A percentile compares a stretch with the other conserved stretches of the same genome.
Conservation (phyloP, 441 rosid genomes). For the California macrophylla region DNA sequence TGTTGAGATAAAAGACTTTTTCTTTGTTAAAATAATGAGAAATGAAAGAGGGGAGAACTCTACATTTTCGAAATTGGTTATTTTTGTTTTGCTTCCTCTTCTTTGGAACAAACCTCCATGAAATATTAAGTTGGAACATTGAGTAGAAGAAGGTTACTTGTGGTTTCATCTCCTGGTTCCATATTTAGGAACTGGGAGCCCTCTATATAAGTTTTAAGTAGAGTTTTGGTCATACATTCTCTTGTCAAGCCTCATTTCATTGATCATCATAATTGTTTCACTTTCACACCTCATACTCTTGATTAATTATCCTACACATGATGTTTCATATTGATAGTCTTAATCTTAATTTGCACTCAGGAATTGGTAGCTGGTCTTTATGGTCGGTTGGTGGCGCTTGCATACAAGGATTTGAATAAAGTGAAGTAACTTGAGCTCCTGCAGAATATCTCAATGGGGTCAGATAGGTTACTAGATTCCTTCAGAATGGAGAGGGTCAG, state of each 20-base stretch:
- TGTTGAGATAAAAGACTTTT: not conserved
- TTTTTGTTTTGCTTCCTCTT: not conserved
- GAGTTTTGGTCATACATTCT: not conserved
- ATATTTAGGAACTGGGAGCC: not conserved
- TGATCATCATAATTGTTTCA: not conserved
- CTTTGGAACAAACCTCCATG: not conserved
- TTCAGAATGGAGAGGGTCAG: conserved; percentile 85
- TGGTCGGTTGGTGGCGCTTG: conserved; percentile 18
- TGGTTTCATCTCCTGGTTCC: not conserved
- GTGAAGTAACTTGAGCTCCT: conserved; percentile 7
- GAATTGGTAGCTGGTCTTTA: conserved; percentile 25
- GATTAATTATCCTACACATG: not conserved
- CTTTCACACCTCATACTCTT: not conserved
- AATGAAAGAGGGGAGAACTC: not conserved
- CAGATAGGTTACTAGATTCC: conserved; percentile 43
- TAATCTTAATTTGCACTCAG: conserved; percentile 19
- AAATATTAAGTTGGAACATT: not conserved
- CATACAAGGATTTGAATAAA: conserved; percentile 19
- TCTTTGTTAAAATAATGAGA: not conserved
- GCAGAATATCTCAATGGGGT: conserved; percentile 36
- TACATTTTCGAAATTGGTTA: no score
- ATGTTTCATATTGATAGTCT: conserved; percentile 9
- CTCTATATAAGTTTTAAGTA: not conserved
- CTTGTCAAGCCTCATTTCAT: not conserved
- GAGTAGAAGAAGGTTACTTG: not conserved